phyloP scores from a whole-genome alignment of 306 rosid genomes.

The Rubus idaeus region DNA sequence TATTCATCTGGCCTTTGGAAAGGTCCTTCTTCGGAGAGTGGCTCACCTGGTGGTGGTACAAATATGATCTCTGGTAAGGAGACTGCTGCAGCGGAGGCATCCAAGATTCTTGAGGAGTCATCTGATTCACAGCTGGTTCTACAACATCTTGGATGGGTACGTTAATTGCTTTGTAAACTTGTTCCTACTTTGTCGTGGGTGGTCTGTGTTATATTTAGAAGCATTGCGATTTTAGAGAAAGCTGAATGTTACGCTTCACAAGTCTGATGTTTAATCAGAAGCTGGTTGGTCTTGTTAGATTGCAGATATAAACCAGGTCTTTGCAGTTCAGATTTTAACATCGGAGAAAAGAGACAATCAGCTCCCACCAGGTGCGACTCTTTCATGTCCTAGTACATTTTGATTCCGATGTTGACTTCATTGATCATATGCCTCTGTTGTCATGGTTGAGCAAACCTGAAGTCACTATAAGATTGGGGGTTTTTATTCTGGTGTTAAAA shows the following conservation, averaged over 20 bases:
- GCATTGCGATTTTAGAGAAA: slow-evolving; percentile 6
- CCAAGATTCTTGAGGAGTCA: slow-evolving; percentile 89
- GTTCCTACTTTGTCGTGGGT: slow-evolving; percentile 7
- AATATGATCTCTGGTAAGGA: slow-evolving; percentile 58
- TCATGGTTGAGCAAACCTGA: neutral
- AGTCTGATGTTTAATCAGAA: slow-evolving; percentile 11
- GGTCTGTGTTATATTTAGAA: neutral
- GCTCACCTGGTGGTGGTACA: slow-evolving; percentile 29
- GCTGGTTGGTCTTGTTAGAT: slow-evolving; percentile 52
- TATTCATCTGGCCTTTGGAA: slow-evolving; percentile 80
- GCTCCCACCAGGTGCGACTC: slow-evolving; percentile 74
- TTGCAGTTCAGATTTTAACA: slow-evolving; percentile 74
- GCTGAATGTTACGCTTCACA: neutral
- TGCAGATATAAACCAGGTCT: slow-evolving; percentile 82
- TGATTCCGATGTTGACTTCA: slow-evolving; percentile 17
- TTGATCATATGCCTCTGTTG: neutral
- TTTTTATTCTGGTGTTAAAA: neutral
- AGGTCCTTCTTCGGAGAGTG: slow-evolving; percentile 52
- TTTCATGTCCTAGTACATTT: slow-evolving; percentile 22
- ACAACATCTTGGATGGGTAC: slow-evolving; percentile 98
- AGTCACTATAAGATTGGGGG: neutral
- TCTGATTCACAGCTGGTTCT: slow-evolving; percentile 82
- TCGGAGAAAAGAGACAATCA: slow-evolving; percentile 72
- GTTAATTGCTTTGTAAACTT: slow-evolving; percentile 8
- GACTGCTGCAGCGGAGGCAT: slow-evolving; percentile 86